Evolutionary conservation across 139 green algal species (phyloP).

Genomic region (Coelastrella sp.): DNA sequence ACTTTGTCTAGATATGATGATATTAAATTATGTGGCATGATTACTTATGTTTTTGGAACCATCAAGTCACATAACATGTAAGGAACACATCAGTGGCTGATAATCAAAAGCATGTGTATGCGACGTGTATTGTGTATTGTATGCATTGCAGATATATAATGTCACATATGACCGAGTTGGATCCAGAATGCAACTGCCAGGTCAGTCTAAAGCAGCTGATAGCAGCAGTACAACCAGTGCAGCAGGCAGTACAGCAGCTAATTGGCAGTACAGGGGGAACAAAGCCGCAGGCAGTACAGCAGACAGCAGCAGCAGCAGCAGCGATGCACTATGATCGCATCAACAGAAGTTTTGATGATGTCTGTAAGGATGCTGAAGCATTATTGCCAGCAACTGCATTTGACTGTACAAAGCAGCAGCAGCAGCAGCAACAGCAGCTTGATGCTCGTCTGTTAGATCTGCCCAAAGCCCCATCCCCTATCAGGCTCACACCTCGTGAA

Average conservation of each 20-base stretch:
- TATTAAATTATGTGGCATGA: too few species aligned
- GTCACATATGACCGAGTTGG: not conserved
- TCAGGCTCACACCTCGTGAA: not conserved
- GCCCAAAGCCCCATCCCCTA: not conserved
- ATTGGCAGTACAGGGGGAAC: not conserved
- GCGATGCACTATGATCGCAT: not conserved
- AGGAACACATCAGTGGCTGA: too few species aligned
- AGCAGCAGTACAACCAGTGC: slow-evolving; percentile 9
- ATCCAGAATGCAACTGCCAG: not conserved
- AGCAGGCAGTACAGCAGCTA: not conserved
- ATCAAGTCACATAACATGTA: too few species aligned
- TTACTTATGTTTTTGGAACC: too few species aligned
- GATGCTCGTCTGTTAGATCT: not conserved
- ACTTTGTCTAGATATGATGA: too few species aligned
- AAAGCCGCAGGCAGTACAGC: not conserved
- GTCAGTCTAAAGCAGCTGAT: slow-evolving; percentile 21
- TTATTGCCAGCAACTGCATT: too few species aligned
- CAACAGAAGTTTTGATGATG: too few species aligned
- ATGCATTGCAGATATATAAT: not conserved
- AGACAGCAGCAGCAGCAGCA: not conserved
- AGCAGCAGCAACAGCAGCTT: not conserved
- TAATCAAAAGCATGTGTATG: too few species aligned
- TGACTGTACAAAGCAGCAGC: not conserved
- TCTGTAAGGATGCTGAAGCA: too few species aligned
- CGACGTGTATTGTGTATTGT: not conserved